phyloP scores from a whole-genome alignment of 2,329 filamentous ascomycete species.

The Hypoxylon sp. region DNA sequence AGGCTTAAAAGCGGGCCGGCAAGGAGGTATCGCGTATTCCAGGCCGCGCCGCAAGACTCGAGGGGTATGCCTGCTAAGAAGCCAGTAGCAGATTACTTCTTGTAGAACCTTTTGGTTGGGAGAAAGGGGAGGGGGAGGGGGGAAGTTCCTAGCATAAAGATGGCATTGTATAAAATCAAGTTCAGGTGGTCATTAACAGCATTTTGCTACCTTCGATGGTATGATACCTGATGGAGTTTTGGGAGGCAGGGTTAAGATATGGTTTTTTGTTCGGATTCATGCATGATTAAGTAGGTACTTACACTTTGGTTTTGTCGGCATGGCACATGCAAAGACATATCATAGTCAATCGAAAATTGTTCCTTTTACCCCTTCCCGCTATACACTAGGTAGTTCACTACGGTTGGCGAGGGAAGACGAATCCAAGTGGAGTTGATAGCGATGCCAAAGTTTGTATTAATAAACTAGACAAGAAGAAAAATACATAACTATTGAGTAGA shows the following conservation, averaged over 20 bases:
- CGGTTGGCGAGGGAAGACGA: conserved; percentile 8
- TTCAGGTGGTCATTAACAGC: conserved; percentile 13
- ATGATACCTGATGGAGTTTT: conserved; percentile 44
- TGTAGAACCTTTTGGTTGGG: conserved; percentile 60
- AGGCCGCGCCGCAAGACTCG: conserved; percentile 95
- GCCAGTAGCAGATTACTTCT: conserved; percentile 96
- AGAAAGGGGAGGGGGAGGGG: not conserved
- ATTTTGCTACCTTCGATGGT: conserved; percentile 21
- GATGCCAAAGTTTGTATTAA: conserved; percentile 19
- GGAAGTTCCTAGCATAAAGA: not conserved
- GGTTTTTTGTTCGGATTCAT: conserved; percentile 19
- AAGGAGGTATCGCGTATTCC: conserved; percentile 92
- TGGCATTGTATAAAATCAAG: conserved; percentile 35
- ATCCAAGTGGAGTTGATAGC: not conserved
- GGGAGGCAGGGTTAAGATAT: conserved; percentile 20
- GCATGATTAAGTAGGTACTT: conserved; percentile 17
- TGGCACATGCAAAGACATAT: conserved; percentile 4
- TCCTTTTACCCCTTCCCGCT: conserved; percentile 8
- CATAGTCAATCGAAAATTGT: conserved; percentile 13
- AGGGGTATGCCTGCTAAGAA: conserved; percentile 99
- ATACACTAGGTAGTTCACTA: conserved; percentile 3
- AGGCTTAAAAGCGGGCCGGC: conserved; percentile 77
- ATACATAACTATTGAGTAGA: conserved; percentile 16
- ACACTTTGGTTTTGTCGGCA: not conserved
- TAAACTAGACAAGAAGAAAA: conserved; percentile 5